These are phyloP conservation scores for Trichoderma sp. DNA, from an alignment of 2,329 filamentous ascomycete species.

Conservation along the genomic window DNA sequence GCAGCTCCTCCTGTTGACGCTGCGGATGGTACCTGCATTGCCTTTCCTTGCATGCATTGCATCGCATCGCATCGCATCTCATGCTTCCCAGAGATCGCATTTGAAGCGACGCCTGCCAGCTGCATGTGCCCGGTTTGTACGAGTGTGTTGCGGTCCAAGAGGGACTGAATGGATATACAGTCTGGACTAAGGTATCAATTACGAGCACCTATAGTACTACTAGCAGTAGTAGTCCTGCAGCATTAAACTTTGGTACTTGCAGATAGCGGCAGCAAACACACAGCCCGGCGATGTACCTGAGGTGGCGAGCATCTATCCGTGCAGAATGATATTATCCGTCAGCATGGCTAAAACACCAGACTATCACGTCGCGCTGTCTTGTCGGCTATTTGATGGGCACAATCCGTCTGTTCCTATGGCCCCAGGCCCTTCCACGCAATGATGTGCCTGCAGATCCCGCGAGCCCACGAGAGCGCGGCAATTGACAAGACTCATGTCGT, in stretches of 20 bases:
- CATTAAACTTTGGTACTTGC: not conserved
- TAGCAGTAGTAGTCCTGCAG: too few relatives aligned
- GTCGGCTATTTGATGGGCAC: conserved; percentile 12
- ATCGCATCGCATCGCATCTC: not conserved
- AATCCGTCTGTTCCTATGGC: not conserved
- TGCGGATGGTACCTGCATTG: not conserved
- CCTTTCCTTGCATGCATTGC: not conserved
- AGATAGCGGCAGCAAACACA: not conserved
- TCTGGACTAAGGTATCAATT: not conserved
- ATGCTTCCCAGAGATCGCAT: not conserved
- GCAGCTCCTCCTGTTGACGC: not conserved
- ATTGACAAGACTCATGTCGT: not conserved
- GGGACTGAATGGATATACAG: not conserved
- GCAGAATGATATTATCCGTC: not conserved
- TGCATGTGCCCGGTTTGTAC: not conserved
- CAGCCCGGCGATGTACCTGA: not conserved
- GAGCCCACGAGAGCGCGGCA: not conserved
- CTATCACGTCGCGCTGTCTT: not conserved
- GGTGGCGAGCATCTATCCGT: not conserved
- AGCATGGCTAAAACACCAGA: not conserved
- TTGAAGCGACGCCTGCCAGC: not conserved
- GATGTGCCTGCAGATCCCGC: not conserved
- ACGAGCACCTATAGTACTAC: not conserved
- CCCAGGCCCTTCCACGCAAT: not conserved
- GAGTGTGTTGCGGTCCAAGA: not conserved